Base-by-base conservation (phyloP, 1,284 basidiomycete genomes). In the Somion occarium region DNA sequence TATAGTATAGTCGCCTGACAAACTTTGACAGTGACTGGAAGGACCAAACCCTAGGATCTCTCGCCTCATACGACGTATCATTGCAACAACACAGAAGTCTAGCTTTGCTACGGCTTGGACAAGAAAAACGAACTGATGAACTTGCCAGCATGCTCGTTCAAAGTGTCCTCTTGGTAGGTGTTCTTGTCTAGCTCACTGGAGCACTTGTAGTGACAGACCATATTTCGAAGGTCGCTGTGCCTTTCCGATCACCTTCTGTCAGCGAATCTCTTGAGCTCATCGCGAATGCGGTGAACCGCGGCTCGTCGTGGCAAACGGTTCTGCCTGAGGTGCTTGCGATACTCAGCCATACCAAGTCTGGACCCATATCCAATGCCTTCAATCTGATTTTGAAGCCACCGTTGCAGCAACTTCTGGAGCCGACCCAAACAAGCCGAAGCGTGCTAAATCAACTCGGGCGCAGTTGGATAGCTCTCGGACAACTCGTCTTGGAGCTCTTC, bases 391-490 rank as follows among this genome's bases (percentile, higher is more conserved):
- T 61, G 18, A 26, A 54, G 5, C 23, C 34, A 2, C 48, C 56
- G 22, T 52, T 64, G 2, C 58, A 46, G 5, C 49, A 39, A 15
- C 37, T 45, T 22, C 42, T 60, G 13, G 39, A 26, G 23, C 41
- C 48, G 2, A 44, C 55, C 20, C 27, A 26, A 24, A 34, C n/a
- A 24, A 26, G 27, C 20, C 39, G 24, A 13, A 23, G 46, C 44
- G 20, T 39, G 37, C 4, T 44, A 23, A n/a, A 24, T 54, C 46
- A 46, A 1, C 59, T 87, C 12, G 88, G 85, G 3, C 64, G 67
- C 50, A 79, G 70, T 44, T 97, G 86, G 84, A 71, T 94, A 39
- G 77, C 75, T 0, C 64, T 91, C 24, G 80, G 84, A 44, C 72
- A 73, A 25, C 60, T 80, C 48, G 66, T 91, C 25, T 63, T 92